phyloP scores from a whole-genome alignment of 208 protist species.

The Histomonas meleagridis region DNA sequence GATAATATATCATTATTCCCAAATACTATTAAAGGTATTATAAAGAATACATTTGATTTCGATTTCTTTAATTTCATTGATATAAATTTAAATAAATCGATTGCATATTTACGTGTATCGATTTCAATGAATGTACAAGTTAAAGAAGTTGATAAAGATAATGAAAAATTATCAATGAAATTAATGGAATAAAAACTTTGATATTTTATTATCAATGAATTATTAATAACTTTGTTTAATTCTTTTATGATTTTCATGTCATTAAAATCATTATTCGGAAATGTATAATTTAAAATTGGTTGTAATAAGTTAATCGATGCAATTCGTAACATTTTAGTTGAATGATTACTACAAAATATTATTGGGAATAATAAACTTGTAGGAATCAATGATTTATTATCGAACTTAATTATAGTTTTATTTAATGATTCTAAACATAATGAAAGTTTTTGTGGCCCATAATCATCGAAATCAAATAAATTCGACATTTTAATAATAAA shows the following conservation, averaged over 20 bases:
- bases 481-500: neutral
- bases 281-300: neutral
- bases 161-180: neutral
- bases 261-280: neutral
- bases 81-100: neutral
- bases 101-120: neutral
- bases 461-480: neutral
- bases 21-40: too few species aligned
- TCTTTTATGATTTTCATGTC: too few species aligned
- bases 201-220: too few species aligned
- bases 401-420: neutral
- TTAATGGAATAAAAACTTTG: too few species aligned
- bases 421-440: neutral
- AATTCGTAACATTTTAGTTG: neutral
- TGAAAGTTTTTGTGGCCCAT: neutral
- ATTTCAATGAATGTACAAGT: neutral
- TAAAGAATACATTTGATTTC: too few species aligned
- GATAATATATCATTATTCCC: too few species aligned
- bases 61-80: too few species aligned
- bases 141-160: neutral
- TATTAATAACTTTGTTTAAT: too few species aligned
- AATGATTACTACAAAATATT: neutral
- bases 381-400: neutral
- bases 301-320: neutral
- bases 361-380: neutral